Percentiles rank a stretch among this genome's conserved stretches.
Evolutionary conservation across 2,329 filamentous ascomycete genomes (phyloP).

Genomic region (Clarireedia monteithiana): DNA sequence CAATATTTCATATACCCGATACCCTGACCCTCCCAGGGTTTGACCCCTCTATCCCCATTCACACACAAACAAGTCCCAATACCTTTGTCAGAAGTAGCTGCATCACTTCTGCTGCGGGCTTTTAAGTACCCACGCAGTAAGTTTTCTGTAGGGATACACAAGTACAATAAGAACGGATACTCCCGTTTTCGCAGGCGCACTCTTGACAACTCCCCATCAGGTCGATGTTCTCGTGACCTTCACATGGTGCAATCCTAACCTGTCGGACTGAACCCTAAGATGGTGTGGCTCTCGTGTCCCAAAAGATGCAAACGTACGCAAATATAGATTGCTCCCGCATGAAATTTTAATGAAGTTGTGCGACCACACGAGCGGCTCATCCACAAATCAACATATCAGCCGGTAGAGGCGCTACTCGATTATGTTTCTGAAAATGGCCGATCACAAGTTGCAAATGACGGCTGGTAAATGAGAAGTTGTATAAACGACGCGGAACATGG

Average conservation of each 20-base stretch:
- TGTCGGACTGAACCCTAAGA: slow-evolving; percentile 12
- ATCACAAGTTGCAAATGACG: slow-evolving; percentile 7
- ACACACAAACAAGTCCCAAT: not conserved
- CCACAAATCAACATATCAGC: slow-evolving; percentile 12
- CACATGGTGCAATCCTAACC: slow-evolving; percentile 16
- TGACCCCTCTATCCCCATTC: not conserved
- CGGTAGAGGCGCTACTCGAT: not conserved
- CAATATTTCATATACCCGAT: slow-evolving; percentile 6
- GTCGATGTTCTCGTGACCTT: slow-evolving; percentile 23
- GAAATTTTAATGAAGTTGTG: slow-evolving; percentile 16
- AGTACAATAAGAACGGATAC: slow-evolving; percentile 13
- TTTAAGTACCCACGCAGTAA: not conserved
- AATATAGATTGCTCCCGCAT: slow-evolving; percentile 12
- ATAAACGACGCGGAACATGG: slow-evolving; percentile 4
- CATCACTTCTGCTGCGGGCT: slow-evolving; percentile 1
- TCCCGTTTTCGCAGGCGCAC: slow-evolving; percentile 19
- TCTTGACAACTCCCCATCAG: slow-evolving; percentile 7
- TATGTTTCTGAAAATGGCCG: not conserved
- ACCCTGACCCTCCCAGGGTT: not conserved
- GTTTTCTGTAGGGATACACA: no score
- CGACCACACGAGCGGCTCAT: slow-evolving; percentile 20
- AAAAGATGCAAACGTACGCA: slow-evolving; percentile 20
- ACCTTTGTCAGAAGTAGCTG: slow-evolving; percentile 7
- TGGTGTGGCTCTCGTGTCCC: slow-evolving; percentile 24
- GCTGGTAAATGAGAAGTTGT: slow-evolving; percentile 8